Evolutionary conservation across 2,329 filamentous ascomycete genomes (phyloP).

Genomic region (Sphaerostilbella broomeana): DNA sequence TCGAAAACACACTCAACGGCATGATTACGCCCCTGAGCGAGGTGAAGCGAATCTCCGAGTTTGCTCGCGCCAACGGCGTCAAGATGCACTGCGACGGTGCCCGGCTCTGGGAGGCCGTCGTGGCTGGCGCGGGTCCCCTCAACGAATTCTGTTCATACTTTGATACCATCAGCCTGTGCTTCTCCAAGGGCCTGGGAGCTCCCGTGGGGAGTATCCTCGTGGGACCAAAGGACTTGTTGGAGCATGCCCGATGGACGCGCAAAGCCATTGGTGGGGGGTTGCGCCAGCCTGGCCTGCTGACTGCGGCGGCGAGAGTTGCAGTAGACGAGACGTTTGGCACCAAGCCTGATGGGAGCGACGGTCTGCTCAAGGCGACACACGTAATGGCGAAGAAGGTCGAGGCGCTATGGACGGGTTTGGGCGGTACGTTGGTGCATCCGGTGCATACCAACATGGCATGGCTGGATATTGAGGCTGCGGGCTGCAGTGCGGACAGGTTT

Average conservation of each 20-base stretch:
- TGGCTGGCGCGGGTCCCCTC: constrained; percentile 59
- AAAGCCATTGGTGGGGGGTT: constrained; percentile 72
- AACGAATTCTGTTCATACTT: constrained; percentile 62
- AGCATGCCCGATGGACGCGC: constrained; percentile 40
- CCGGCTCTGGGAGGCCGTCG: constrained; percentile 74
- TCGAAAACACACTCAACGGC: constrained; percentile 82
- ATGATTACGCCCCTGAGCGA: constrained; percentile 72
- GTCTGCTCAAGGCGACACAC: constrained; percentile 55
- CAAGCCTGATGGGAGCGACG: constrained; percentile 36
- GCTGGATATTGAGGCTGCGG: constrained; percentile 63
- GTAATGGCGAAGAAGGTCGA: constrained; percentile 57
- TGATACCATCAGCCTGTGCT: constrained; percentile 71
- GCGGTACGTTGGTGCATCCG: constrained; percentile 61
- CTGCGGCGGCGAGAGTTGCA: constrained; percentile 64
- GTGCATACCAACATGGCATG: constrained; percentile 92
- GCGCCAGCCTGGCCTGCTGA: constrained; percentile 65
- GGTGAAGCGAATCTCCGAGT: constrained; percentile 60
- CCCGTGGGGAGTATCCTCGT: constrained; percentile 73
- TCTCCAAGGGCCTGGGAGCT: constrained; percentile 76
- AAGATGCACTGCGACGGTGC: constrained; percentile 74
- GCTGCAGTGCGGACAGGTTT: constrained; percentile 35
- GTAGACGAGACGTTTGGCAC: constrained; percentile 45
- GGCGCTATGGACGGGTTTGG: constrained; percentile 62
- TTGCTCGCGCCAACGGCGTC: constrained; percentile 58
- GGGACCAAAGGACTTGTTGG: constrained; percentile 34